Base-by-base conservation (phyloP, 2,329 filamentous ascomycete genomes). In the Cercospora nicotianae region DNA sequence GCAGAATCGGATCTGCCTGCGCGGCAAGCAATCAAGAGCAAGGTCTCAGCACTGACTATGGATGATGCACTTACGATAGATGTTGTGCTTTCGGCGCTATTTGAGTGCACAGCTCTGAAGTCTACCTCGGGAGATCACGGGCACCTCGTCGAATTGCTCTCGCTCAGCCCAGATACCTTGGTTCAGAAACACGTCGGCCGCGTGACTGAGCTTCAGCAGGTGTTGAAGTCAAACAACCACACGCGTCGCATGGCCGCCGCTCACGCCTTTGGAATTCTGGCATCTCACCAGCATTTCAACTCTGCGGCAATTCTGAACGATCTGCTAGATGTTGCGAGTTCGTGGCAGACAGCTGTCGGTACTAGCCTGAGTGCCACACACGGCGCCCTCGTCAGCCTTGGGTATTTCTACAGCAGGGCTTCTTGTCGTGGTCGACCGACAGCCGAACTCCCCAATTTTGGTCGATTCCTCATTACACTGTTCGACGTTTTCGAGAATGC, bases 181-280 rank as follows among this genome's bases (percentile, higher is more conserved):
- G 74, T 91, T 26, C 81, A 79, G 8, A 78, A 80, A 12, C 78
- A 92, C 26, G 80, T 84, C 1, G 73, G 78, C 5, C 82, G 84
- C 28, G 81, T 84, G 1, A 77, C 79, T 6, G 83, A 85, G 57
- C 80, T 96, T 18, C 78, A 90, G 28, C 81, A 83, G 8, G 82
- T 89, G 9, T 82, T 94, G 64, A 85, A 84, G 69, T 93, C 91
- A 5, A 95, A 94, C 76, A 90, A 91, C 71, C 85, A 88, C 69
- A 85, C 88, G 64, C 84, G 90, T 5, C 86, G 94, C 39, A 82
- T 84, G 42, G 82, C 90, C 30, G 89, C 89, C 1, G 89, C 92
- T 16, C 89, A 88, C 68, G 86, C 88, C 0, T 87, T 93, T 73
- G 94, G 93, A 0, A 90, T 97, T 12, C 80, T 97, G 5, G 88